Evolutionary conservation across 495 filamentous ascomycete genomes (phyloP), one percentile per base, ranked within the genome.

Genomic region (Margaritispora aquatica): DNA sequence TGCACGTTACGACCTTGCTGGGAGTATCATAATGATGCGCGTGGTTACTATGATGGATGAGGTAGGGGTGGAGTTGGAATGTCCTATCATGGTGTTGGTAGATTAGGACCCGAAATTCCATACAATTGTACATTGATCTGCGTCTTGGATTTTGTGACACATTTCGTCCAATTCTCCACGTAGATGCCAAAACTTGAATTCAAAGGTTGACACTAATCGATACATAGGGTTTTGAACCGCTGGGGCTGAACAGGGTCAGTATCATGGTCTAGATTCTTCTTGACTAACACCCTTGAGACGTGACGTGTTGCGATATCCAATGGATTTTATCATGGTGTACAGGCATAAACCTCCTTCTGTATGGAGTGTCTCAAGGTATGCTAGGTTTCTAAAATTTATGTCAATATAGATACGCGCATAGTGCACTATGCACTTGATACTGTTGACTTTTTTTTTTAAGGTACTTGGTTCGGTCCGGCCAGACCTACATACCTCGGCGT

Each of bases 121-220:
- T 62, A 62, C 58, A 61, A 59, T 54, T 62, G 60, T 62, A 62
- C 60, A 62, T 58, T 62, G 47, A 58, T n/a, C 7, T 50, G 17
- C 24, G 4, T 44, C 7, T 10, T n/a, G 2, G 15, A 15, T 17
- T 44, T 17, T 15, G 38, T 44, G 38, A 44, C 38, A 9, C 15
- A 44, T 9, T n/a, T 9, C 38, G 15, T 44, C 8, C 17, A 44
- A 15, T n/a, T 34, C 5, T n/a, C n/a, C n/a, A n/a, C n/a, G n/a
- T n/a, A n/a, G n/a, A n/a, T n/a, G n/a, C n/a, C n/a, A n/a, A n/a
- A n/a, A n/a, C n/a, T n/a, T n/a, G n/a, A n/a, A n/a, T n/a, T n/a
- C n/a, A n/a, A n/a, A n/a, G n/a, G n/a, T n/a, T n/a, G n/a, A n/a
- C n/a, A n/a, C n/a, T n/a, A n/a, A n/a, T n/a, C n/a, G n/a, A n/a